Base-by-base conservation (phyloP, 805 yeast genomes). In the Cyberlindnera maritima region DNA sequence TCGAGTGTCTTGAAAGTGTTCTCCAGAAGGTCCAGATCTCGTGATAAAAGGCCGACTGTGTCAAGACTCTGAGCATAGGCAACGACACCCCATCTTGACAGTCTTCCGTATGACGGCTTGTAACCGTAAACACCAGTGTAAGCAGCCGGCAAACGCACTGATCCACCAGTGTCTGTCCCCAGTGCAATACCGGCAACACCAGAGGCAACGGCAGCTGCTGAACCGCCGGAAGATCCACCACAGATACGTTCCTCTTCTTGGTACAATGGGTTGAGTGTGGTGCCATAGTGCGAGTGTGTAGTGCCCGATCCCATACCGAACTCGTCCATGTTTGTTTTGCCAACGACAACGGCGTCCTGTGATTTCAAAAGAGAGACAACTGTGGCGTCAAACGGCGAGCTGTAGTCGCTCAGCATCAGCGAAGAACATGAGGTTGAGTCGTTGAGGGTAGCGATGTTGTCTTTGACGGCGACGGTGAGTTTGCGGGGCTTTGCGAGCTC, bases 81-180 rank as follows among this genome's bases (percentile, higher is more conserved):
- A 3, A 91, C 69, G 9, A 94, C 88, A 2, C 99, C 99, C 82
- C 88, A 83, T 47, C 99, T 71, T 0, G 97, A 90, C 2, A 94
- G 70, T 33, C 96, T 73, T 0, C 99, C 99, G 63, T 94, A 94
- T 0, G 94, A 76, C 1, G 99, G 99, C 64, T 94, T 94, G 69
- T 89, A 89, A 1, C 99, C 99, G 26, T 80, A 68, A 0, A 85
- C 75, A 2, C 91, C 88, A 55, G 92, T 83, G 63, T 85, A 89
- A 17, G 96, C 83, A 1, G 96, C 95, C 0, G 99, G 99, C 18
- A 88, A 70, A 50, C 99, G 74, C 0, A 94, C 88, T 0, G 97
- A 89, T 0, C 99, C 99, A 5, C 99, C 99, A 0, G 99, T 94
- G 59, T 94, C 99, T 1, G 98, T 87, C 0, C 99, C 99, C 32